Conservation (phyloP, 768 basidiomycete species). For the Gymnopilus dilepis region DNA sequence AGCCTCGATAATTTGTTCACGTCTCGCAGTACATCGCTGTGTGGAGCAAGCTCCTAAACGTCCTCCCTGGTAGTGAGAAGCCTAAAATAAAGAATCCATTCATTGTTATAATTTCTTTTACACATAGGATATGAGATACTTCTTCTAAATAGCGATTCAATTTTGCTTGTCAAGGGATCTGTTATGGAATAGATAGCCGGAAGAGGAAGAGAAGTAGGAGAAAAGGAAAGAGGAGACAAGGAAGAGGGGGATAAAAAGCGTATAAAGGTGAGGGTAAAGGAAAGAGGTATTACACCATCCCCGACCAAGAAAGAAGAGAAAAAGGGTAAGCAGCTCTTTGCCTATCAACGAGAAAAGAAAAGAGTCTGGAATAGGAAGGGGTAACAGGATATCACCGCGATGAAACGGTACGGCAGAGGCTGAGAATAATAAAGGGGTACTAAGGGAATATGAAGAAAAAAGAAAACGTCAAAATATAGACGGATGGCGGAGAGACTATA, state of each 20-base stretch:
- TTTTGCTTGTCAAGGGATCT: slow-evolving; percentile 10
- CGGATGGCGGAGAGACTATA: slow-evolving; percentile 3
- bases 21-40: too few relatives aligned
- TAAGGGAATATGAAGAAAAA: background rate
- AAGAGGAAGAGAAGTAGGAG: background rate
- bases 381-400: background rate
- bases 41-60: background rate
- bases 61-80: background rate
- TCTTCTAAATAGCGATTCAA: slow-evolving; percentile 15
- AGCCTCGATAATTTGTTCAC: too few relatives aligned
- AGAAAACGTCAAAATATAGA: slow-evolving; percentile 5
- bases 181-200: slow-evolving; percentile 11
- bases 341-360: background rate
- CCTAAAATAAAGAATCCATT: background rate
- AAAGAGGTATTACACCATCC: slow-evolving; percentile 16
- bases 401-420: background rate
- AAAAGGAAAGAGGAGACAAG: background rate
- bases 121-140: slow-evolving; percentile 18
- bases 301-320: slow-evolving; percentile 2
- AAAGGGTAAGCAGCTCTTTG: background rate
- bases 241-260: background rate
- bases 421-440: background rate
- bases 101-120: slow-evolving; percentile 12
- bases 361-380: background rate
- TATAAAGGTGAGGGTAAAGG: background rate